Conservation (phyloP, 768 basidiomycete species). For the Podaxis pistillaris region DNA sequence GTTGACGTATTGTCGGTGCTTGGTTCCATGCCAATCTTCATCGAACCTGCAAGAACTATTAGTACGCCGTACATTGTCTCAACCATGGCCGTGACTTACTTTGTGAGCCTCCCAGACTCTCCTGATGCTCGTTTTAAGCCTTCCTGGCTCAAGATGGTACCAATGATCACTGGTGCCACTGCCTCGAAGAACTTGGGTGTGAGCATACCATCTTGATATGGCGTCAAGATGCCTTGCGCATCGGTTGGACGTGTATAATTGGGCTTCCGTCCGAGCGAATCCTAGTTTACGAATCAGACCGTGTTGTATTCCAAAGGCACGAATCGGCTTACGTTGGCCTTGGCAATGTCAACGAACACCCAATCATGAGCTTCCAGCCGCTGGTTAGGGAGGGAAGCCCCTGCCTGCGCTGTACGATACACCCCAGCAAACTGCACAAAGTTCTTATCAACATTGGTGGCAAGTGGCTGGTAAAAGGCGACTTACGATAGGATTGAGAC, state of each 20-base stretch:
- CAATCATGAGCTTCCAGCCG: slow-evolving; percentile 26
- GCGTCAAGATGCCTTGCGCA: slow-evolving; percentile 24
- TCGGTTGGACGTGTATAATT: slow-evolving; percentile 23
- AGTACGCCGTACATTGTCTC: not conserved
- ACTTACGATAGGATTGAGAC: slow-evolving; percentile 36
- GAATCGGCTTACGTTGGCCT: slow-evolving; percentile 31
- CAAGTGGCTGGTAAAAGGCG: not conserved
- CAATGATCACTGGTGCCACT: slow-evolving; percentile 42
- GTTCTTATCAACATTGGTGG: not conserved
- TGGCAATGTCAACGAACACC: slow-evolving; percentile 34
- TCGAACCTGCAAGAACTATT: slow-evolving; percentile 26
- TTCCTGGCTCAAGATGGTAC: slow-evolving; percentile 43
- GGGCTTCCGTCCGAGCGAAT: slow-evolving; percentile 10
- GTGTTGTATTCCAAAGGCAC: not conserved
- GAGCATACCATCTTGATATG: slow-evolving; percentile 24
- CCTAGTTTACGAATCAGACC: not conserved
- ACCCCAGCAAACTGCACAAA: slow-evolving; percentile 36
- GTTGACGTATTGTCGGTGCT: slow-evolving; percentile 33
- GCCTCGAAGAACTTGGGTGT: slow-evolving; percentile 38
- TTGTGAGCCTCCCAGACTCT: slow-evolving; percentile 36
- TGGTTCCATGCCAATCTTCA: slow-evolving; percentile 31
- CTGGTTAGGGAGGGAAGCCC: slow-evolving; percentile 20
- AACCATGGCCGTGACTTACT: slow-evolving; percentile 24
- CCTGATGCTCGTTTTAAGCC: slow-evolving; percentile 37
- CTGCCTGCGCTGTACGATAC: slow-evolving; percentile 35